These are phyloP conservation scores for Lyophyllum atratum DNA, from an alignment of 768 basidiomycete genomes.

Conservation along the genomic window DNA sequence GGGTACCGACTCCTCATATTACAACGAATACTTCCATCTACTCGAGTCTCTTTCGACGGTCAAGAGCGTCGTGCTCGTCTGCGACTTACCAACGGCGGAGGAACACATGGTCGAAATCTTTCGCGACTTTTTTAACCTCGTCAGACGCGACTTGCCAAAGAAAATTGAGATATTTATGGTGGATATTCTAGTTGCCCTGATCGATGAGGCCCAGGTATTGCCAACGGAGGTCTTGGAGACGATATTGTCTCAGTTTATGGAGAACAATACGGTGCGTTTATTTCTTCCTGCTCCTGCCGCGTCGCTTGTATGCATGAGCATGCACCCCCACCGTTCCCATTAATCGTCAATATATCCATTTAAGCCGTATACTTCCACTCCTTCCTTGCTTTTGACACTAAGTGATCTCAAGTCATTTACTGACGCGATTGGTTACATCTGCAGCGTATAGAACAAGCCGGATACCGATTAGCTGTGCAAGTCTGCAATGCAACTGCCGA, in stretches of 20 bases:
- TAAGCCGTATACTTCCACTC: not conserved
- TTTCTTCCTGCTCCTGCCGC: constrained; percentile 1
- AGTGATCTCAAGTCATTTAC: not conserved
- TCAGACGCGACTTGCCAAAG: constrained; percentile 70
- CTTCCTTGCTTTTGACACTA: not conserved
- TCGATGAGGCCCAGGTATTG: constrained; percentile 84
- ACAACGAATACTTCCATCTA: constrained; percentile 93
- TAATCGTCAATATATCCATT: not conserved
- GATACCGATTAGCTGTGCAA: constrained; percentile 80
- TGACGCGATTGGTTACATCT: not conserved
- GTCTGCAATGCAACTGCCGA: constrained; percentile 84
- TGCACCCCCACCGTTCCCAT: not conserved
- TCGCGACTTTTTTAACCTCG: constrained; percentile 77
- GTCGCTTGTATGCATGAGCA: not conserved
- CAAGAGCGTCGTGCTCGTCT: constrained; percentile 92
- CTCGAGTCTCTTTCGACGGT: constrained; percentile 92
- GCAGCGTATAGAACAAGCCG: constrained; percentile 71
- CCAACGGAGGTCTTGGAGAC: constrained; percentile 79
- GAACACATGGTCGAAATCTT: constrained; percentile 85
- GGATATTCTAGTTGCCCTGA: constrained; percentile 87
- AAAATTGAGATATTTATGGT: constrained; percentile 84
- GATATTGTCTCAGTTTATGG: constrained; percentile 84
- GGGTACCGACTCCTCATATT: constrained; percentile 79
- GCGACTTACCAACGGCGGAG: constrained; percentile 86
- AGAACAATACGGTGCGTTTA: constrained; percentile 66